Evolutionary conservation across 2,329 filamentous ascomycete genomes (phyloP), one percentile per base, ranked within the genome.

Genomic region (Alternaria solani): DNA sequence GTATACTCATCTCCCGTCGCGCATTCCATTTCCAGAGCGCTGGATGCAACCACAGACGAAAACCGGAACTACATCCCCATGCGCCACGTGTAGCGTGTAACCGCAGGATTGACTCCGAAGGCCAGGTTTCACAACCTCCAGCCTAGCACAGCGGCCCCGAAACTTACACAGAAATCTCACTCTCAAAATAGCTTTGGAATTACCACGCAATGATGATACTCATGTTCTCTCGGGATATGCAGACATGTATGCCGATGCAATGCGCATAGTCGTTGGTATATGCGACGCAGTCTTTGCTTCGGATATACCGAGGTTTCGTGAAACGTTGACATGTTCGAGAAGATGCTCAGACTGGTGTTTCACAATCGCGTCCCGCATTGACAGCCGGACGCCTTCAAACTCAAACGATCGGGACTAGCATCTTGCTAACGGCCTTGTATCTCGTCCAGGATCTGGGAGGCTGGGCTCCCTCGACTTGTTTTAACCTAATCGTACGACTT

Each of bases 261-360:
- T 42, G 41, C 47, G 41, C 52, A 47, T 42, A 34, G 53, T 51
- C 6, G 32, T 26, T 12, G 41, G 44, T 34, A 20, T 51, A 42
- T 39, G 57, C 63, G 59, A 65, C 44, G 62, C 60, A 61, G 26
- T 57, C 49, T 51, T 26, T 26, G 42, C 42, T 30, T 55, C 39
- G 32, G 49, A 51, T 34, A 26, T 64, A 57, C 61, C 61, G 64
- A 64, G 48, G 61, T 71, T 62, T 56, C 68, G 65, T 64, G 62
- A 71, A 70, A 70, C 67, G 47, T 59, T 66, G 64, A 68, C 61
- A 65, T 57, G 53, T 63, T 68, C 54, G 63, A 69, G 61, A 64
- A 64, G 54, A 63, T 59, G 49, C 62, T 67, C 66, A 66, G 61
- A 66, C 62, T 44, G 20, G 36, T 44, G 66, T 69, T 69, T 67